Evolutionary conservation across 2,329 filamentous ascomycete species (phyloP).

Genomic region (Trichoderma simmonsii): DNA sequence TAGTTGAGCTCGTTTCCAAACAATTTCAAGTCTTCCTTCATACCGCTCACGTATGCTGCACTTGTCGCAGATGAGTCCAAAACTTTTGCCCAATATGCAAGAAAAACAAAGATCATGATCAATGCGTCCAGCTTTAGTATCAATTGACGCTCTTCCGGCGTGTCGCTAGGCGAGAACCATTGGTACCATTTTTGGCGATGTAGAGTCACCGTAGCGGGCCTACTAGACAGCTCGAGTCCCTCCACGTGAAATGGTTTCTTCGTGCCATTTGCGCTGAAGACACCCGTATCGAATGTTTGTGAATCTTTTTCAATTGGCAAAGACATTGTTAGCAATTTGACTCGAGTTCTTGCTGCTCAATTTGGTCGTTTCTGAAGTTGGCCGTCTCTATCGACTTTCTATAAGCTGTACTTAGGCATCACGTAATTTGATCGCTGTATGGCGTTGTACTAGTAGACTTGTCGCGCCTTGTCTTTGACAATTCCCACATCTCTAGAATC

Average conservation of each 20-base stretch:
- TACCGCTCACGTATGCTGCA: slow-evolving; percentile 35
- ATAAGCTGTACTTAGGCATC: background rate
- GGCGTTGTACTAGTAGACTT: background rate
- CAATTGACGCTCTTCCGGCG: slow-evolving; percentile 33
- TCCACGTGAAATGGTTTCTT: background rate
- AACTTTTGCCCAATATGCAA: slow-evolving; percentile 56
- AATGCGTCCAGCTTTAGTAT: slow-evolving; percentile 52
- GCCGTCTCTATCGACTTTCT: background rate
- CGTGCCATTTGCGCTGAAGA: background rate
- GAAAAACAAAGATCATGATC: slow-evolving; percentile 54
- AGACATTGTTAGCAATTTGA: background rate
- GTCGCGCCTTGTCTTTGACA: background rate
- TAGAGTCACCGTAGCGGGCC: background rate
- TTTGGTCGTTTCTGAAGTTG: background rate
- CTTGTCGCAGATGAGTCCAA: slow-evolving; percentile 32
- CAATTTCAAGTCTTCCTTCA: slow-evolving; percentile 49
- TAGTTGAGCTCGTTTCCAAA: slow-evolving; percentile 54
- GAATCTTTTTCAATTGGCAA: background rate
- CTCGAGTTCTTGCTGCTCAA: background rate
- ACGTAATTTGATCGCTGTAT: background rate
- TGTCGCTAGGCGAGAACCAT: slow-evolving; percentile 50
- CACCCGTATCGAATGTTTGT: background rate
- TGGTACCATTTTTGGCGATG: slow-evolving; percentile 34
- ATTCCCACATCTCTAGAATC: background rate
- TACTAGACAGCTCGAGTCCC: background rate